Base-by-base conservation (phyloP, 805 yeast species). In the Saturnispora galanensis region DNA sequence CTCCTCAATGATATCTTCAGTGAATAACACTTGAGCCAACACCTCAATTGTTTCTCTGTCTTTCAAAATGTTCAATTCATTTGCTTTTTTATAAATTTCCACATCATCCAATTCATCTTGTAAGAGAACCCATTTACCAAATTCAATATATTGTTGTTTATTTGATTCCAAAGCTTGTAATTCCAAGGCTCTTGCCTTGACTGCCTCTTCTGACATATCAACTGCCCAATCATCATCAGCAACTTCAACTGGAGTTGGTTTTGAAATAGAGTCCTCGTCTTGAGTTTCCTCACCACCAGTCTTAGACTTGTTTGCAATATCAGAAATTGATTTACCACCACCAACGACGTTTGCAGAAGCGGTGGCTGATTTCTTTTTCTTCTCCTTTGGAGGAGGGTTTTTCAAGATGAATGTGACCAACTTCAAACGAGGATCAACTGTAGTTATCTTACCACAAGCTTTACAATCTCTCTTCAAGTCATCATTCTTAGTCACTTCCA, bases 191-290 rank as follows among this genome's bases (percentile, higher is more conserved):
- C 98, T 84, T 38, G 84, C 87, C 60, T 83, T 81, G 52, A 90
- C 86, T 47, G 97, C 97, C 68, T 88, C 97, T 64, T 85, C 93
- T 40, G 95, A 84, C 76, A 89, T 86, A 65, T 90, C 98, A 36
- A 89, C 96, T 15, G 96, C 87, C 97, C 97, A 90, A 53, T 86
- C 95, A 54, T 85, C 97, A 60, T 88, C 96, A 52, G 81, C 80
- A 44, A 84, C 83, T 49, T 75, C 79, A 48, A 77, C 75, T 41
- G 75, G 75, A 32, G 76, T 10, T 10, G 35, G 11, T 30, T n/a
- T 10, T 15, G 71, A 48, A 84, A 69, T 38, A 93, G 62, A 56
- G 66, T 12, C 11, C 16, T 28, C 41, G 8, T 38, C 35, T 10
- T 12, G 32, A 17, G 18, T 35, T 12, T 31, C 38, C 5, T 28